Conservation (phyloP, 2,329 filamentous ascomycete species). For the Talaromyces sp. region DNA sequence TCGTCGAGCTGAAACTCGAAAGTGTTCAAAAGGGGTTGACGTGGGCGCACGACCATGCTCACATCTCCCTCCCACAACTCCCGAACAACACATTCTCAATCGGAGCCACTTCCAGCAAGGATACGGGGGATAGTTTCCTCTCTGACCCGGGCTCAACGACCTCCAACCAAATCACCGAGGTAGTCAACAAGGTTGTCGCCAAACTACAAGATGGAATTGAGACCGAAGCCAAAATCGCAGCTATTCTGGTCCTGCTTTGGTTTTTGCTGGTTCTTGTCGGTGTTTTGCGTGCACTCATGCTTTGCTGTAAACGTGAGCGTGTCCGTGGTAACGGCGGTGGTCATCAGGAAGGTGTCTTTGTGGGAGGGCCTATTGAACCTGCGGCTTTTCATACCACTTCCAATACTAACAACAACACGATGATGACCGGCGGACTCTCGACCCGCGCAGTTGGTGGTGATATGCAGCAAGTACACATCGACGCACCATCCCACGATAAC, state of each 20-base stretch:
- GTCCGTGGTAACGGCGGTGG: slow-evolving; percentile 56
- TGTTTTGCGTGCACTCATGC: slow-evolving; percentile 58
- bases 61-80: slow-evolving; percentile 74
- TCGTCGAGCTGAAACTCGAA: slow-evolving; percentile 83
- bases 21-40: slow-evolving; percentile 82
- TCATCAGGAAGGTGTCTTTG: slow-evolving; percentile 21
- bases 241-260: slow-evolving; percentile 69
- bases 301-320: slow-evolving; percentile 57
- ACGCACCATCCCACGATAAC: background rate
- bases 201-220: slow-evolving; percentile 64
- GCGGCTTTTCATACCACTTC: background rate
- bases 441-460: background rate
- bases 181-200: slow-evolving; percentile 64
- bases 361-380: slow-evolving; percentile 7
- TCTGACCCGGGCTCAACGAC: slow-evolving; percentile 68
- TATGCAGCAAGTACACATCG: background rate
- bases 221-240: slow-evolving; percentile 74
- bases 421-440: background rate
- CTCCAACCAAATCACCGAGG: slow-evolving; percentile 73
- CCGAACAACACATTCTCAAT: slow-evolving; percentile 76
- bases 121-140: slow-evolving; percentile 60
- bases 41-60: slow-evolving; percentile 84
- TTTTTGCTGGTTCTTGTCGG: slow-evolving; percentile 71
- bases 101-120: slow-evolving; percentile 59
- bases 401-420: background rate